phyloP scores from a whole-genome alignment of 371 early-diverging fungal genomes.

The Rhizomucor pusillus region DNA sequence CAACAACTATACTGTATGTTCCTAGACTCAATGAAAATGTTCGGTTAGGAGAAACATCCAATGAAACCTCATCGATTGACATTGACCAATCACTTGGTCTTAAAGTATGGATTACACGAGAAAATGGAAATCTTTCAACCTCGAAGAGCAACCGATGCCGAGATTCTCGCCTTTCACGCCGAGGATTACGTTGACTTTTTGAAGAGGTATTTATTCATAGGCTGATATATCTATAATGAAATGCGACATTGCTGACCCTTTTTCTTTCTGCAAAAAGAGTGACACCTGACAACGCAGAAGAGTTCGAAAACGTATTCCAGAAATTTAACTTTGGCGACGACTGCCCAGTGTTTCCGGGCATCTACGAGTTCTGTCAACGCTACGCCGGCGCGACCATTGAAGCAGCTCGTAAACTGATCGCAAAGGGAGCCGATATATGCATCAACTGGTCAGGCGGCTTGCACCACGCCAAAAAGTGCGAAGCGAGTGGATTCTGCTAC shows the following conservation, averaged over 20 bases:
- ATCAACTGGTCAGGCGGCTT: slow-evolving; percentile 97
- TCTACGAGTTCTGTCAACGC: slow-evolving; percentile 94
- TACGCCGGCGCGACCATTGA: slow-evolving; percentile 89
- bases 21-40: background rate
- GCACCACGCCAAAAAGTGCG: slow-evolving; percentile 94
- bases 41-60: slow-evolving; percentile 76
- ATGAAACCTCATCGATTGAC: slow-evolving; percentile 97
- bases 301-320: slow-evolving; percentile 63
- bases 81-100: slow-evolving; percentile 88
- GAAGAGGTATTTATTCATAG: slow-evolving; percentile 56
- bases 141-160: slow-evolving; percentile 92
- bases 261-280: slow-evolving; percentile 52
- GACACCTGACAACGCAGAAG: slow-evolving; percentile 85
- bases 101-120: slow-evolving; percentile 83
- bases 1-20: background rate
- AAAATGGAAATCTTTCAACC: slow-evolving; percentile 89
- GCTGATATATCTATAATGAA: background rate
- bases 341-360: slow-evolving; percentile 96
- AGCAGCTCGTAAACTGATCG: slow-evolving; percentile 78
- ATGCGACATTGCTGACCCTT: too few relatives aligned
- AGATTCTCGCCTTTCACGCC: slow-evolving; percentile 95
- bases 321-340: slow-evolving; percentile 94
- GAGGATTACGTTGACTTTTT: slow-evolving; percentile 98
- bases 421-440: slow-evolving; percentile 77
- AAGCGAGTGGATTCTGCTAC: slow-evolving; percentile 96